Conservation (phyloP, 148 eudicot genomes). For the Simmondsia chinensis region DNA sequence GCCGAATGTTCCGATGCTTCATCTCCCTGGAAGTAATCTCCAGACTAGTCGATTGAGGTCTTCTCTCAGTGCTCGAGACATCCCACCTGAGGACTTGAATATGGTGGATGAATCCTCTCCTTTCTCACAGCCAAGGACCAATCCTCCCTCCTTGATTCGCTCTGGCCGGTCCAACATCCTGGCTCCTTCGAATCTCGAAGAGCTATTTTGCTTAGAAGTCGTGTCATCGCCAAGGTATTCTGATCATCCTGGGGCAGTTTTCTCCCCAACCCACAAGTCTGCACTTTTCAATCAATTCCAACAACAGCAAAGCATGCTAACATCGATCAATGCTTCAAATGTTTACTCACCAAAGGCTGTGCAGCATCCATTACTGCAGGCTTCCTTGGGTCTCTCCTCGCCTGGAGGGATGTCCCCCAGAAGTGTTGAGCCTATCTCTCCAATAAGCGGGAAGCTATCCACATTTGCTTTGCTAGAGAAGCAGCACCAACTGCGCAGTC, state of each 20-base stretch:
- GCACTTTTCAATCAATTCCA: constrained; percentile 59
- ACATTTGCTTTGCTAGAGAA: constrained; percentile 39
- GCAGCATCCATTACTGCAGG: constrained; percentile 58
- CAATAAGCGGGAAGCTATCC: constrained; percentile 45
- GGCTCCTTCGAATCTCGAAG: constrained; percentile 74
- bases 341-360: constrained; percentile 50
- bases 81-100: constrained; percentile 37
- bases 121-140: constrained; percentile 38
- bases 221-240: constrained; percentile 56
- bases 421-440: constrained; percentile 56
- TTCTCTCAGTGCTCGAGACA: constrained; percentile 59
- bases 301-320: constrained; percentile 56
- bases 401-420: constrained; percentile 77
- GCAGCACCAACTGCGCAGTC: constrained; percentile 49
- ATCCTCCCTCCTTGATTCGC: constrained; percentile 31
- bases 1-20: constrained; percentile 55
- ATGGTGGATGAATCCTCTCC: constrained; percentile 44
- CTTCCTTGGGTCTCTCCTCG: constrained; percentile 44
- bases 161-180: constrained; percentile 40
- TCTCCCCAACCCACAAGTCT: constrained; percentile 70
- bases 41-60: constrained; percentile 71
- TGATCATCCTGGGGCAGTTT: constrained; percentile 44
- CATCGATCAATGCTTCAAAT: constrained; percentile 52
- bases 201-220: constrained; percentile 51
- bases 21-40: constrained; percentile 57